Evolutionary conservation across 140 eudicot species (phyloP).

Genomic region (Bidens hawaiensis): DNA sequence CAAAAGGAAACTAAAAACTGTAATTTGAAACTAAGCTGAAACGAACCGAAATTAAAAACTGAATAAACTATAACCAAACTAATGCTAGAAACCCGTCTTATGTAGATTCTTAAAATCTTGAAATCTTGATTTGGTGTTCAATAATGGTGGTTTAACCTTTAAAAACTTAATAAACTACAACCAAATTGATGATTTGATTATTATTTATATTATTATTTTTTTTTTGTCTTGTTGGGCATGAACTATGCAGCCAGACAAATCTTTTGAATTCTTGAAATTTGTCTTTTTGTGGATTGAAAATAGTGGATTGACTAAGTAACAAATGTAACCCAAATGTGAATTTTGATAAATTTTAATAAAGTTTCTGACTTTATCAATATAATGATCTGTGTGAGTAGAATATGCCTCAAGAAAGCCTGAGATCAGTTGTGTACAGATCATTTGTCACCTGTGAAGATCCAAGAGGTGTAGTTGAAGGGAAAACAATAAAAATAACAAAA

Average conservation of each 20-base stretch:
- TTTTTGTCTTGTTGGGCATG: conserved; percentile 26
- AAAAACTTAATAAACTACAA: neutral
- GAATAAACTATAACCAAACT: no score
- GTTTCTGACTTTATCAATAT: conserved; percentile 44
- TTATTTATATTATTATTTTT: no score
- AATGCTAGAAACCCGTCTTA: no score
- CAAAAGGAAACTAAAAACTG: no score
- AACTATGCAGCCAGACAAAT: conserved; percentile 37
- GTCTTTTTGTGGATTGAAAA: conserved; percentile 15
- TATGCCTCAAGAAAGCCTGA: conserved; percentile 83
- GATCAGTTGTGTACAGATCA: conserved; percentile 76
- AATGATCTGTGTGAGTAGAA: conserved; percentile 35
- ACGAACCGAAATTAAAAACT: no score
- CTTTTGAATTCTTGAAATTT: conserved; percentile 20
- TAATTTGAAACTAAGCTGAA: no score
- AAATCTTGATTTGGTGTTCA: neutral
- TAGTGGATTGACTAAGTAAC: conserved; percentile 15
- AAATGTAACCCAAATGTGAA: conserved; percentile 25
- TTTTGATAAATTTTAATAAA: conserved; percentile 19
- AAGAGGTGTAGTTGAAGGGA: conserved; percentile 72
- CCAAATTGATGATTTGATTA: conserved; percentile 32
- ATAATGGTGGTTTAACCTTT: neutral
- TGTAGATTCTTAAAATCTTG: neutral
- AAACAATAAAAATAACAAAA: conserved; percentile 55
- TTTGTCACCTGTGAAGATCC: conserved; percentile 97